These are phyloP conservation scores for Hyphodiscus sp. DNA, from an alignment of 2,329 filamentous ascomycete species.

Conservation along the genomic window DNA sequence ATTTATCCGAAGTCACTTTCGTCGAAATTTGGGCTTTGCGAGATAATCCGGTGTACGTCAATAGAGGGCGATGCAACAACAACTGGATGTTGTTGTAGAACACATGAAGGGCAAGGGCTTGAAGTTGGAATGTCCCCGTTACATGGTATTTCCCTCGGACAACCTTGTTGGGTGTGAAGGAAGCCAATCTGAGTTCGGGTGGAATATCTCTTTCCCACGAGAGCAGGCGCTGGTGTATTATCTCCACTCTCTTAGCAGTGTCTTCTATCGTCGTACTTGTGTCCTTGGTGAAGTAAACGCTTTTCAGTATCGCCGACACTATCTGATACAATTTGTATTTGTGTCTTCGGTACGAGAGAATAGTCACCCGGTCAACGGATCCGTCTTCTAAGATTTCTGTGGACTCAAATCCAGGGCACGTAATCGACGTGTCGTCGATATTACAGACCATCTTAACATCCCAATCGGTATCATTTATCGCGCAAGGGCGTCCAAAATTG, in stretches of 20 bases:
- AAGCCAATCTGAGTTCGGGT: background rate
- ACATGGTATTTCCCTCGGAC: background rate
- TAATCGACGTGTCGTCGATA: background rate
- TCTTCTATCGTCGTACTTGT: background rate
- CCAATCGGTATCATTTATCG: background rate
- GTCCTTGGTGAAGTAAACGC: background rate
- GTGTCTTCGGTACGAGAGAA: background rate
- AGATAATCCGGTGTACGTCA: background rate
- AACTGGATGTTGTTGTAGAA: conserved; percentile 1
- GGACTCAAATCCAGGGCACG: background rate
- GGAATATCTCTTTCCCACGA: background rate
- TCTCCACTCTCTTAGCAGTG: background rate
- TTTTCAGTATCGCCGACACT: background rate
- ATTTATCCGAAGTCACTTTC: too few species aligned
- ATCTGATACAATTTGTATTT: background rate
- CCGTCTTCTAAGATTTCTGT: background rate
- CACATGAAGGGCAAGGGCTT: background rate
- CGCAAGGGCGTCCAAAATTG: background rate
- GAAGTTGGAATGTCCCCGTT: background rate
- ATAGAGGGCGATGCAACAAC: background rate
- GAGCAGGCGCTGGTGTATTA: background rate
- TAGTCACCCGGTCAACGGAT: background rate
- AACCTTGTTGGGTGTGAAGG: background rate
- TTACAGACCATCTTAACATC: background rate
- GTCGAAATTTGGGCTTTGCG: too few species aligned